A percentile compares a stretch with the other conserved stretches of the same genome.
These are phyloP conservation scores for Podospora sp. DNA, from an alignment of 495 filamentous ascomycete species.

Conservation along the genomic window DNA sequence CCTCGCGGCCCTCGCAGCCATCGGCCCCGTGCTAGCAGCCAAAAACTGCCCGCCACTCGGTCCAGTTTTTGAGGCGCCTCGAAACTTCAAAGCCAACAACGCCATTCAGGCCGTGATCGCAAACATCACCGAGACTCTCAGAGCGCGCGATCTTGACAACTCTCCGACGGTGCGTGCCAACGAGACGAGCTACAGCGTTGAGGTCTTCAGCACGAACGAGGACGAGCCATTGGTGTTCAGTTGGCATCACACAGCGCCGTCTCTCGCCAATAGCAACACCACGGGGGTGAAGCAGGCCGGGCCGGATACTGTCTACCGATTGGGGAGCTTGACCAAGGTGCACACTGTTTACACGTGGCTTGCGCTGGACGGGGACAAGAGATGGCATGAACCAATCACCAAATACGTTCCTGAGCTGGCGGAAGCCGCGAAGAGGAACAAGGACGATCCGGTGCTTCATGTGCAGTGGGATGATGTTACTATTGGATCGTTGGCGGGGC, in stretches of 20 bases:
- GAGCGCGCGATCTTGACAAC: slow-evolving; percentile 37
- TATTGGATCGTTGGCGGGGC: slow-evolving; percentile 55
- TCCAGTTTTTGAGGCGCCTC: slow-evolving; percentile 50
- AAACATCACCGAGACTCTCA: slow-evolving; percentile 43
- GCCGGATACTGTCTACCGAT: slow-evolving; percentile 53
- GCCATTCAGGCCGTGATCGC: slow-evolving; percentile 39
- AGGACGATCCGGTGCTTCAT: slow-evolving; percentile 42
- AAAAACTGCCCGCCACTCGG: slow-evolving; percentile 54
- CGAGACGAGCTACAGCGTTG: slow-evolving; percentile 54
- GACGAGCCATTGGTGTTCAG: slow-evolving; percentile 47
- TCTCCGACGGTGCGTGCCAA: slow-evolving; percentile 39
- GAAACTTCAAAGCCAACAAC: slow-evolving; percentile 36
- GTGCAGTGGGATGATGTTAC: slow-evolving; percentile 60
- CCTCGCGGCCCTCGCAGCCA: slow-evolving; percentile 14
- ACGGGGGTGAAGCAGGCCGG: slow-evolving; percentile 44
- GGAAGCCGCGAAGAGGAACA: slow-evolving; percentile 32
- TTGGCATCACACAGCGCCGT: slow-evolving; percentile 50
- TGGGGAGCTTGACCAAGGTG: slow-evolving; percentile 55
- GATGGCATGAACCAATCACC: slow-evolving; percentile 51
- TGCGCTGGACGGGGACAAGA: slow-evolving; percentile 42
- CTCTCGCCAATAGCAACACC: slow-evolving; percentile 32
- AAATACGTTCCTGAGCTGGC: slow-evolving; percentile 60
- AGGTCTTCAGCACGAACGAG: slow-evolving; percentile 51
- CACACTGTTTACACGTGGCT: slow-evolving; percentile 54
- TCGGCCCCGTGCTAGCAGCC: slow-evolving; percentile 26